Conservation (phyloP, 1,139 yeast species). For the Suhomyces panamericanus region DNA sequence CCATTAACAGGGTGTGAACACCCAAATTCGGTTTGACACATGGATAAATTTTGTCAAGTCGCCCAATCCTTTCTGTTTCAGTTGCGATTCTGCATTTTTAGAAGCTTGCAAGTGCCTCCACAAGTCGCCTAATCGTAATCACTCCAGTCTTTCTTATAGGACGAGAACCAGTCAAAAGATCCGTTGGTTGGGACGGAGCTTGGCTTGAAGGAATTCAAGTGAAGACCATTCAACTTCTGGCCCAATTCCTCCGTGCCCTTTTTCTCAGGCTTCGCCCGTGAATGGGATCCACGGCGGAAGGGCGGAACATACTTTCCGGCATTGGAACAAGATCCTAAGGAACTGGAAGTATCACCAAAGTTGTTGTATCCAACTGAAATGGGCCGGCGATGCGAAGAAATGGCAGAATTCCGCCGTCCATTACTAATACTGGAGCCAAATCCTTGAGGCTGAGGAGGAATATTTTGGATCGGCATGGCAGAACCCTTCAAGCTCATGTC, state of each 20-base stretch:
- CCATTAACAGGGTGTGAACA: too few species aligned
- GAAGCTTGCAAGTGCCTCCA: too few species aligned
- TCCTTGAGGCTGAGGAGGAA: not conserved
- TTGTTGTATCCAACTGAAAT: conserved; percentile 14
- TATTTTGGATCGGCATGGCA: conserved; percentile 2
- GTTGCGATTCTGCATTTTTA: not conserved
- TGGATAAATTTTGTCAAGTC: too few species aligned
- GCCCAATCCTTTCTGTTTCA: not conserved
- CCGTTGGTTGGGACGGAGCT: conserved; percentile 46
- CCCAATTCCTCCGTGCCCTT: conserved; percentile 10
- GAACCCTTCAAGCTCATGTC: conserved; percentile 6
- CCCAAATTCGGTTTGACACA: too few species aligned
- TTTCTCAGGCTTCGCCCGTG: conserved; percentile 12
- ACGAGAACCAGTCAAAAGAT: conserved; percentile 39
- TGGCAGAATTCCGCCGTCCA: conserved; percentile 13
- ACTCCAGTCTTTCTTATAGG: conserved; percentile 36
- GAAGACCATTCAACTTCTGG: conserved; percentile 12
- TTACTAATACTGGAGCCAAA: not conserved
- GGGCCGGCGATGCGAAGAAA: conserved; percentile 13
- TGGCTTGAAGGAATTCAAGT: conserved; percentile 23
- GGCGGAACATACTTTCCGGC: conserved; percentile 73
- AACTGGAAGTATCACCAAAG: conserved; percentile 2
- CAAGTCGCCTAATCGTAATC: conserved; percentile 26
- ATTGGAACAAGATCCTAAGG: conserved; percentile 17
- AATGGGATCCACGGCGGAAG: conserved; percentile 53